These are phyloP conservation scores for Arabidopsis thaliana DNA, from an alignment of 345 rosid genomes.

Conservation along the genomic window DNA sequence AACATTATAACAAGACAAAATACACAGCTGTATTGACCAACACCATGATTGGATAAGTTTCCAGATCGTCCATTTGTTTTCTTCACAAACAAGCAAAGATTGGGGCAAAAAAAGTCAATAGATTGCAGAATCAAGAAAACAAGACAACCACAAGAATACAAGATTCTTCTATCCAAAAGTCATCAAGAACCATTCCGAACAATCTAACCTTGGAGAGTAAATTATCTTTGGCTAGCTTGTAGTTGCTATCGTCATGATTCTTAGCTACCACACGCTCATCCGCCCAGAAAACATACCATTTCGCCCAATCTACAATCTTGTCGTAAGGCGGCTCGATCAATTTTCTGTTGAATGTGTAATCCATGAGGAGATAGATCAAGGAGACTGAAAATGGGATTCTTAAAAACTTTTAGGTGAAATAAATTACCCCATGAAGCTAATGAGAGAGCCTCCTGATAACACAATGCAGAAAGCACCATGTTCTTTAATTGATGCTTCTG, in stretches of 20 bases:
- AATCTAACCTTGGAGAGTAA: constrained; percentile 72
- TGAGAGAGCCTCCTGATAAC: constrained; percentile 88
- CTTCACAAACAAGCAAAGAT: constrained; percentile 21
- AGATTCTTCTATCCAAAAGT: neutral
- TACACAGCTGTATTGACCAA: constrained; percentile 10
- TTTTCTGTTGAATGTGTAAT: constrained; percentile 57
- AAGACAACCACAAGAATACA: constrained; percentile 4
- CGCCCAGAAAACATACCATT: constrained; percentile 88
- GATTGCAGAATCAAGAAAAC: constrained; percentile 17
- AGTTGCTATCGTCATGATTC: constrained; percentile 84
- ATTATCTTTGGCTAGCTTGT: constrained; percentile 79
- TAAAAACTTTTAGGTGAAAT: constrained; percentile 13
- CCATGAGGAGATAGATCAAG: constrained; percentile 33
- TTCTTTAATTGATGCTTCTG: constrained; percentile 83
- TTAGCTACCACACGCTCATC: constrained; percentile 86
- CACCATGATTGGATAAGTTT: neutral
- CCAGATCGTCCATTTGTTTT: neutral
- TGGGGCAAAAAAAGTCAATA: constrained; percentile 24
- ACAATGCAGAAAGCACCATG: constrained; percentile 83
- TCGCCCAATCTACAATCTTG: constrained; percentile 89
- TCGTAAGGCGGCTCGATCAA: constrained; percentile 78
- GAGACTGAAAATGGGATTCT: neutral
- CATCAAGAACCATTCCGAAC: constrained; percentile 2
- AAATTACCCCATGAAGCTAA: constrained; percentile 68
- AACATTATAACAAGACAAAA: constrained; percentile 29